Evolutionary conservation across 208 protist species (phyloP), one percentile per base, ranked within the genome.

Genomic region (Wallacemonas collosoma): DNA sequence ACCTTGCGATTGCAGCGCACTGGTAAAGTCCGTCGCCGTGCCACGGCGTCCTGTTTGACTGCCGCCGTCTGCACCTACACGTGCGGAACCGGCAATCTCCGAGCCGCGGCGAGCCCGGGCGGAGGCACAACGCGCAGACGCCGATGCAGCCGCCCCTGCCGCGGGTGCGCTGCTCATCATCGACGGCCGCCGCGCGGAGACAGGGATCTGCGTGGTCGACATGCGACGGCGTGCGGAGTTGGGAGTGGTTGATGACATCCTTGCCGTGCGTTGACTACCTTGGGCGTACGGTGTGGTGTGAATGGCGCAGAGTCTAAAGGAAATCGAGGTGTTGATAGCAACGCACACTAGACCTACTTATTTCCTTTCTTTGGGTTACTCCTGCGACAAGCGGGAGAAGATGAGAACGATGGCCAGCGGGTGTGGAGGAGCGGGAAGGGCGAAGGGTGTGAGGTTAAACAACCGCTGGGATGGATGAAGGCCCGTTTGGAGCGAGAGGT

Each of bases 1-100:
- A 0, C 77, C 63, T 26, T 81, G 76, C 14, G 71, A 63, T 44
- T 87, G 84, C 1, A 81, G 15, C 3, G 56, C 56, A 4, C 26
- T 62, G 7, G 56, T 41, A 2, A 41, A 57, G 61, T 62, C 57
- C 7, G 35, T 44, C 14, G 47, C n/a, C 6, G 14, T 38, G 65
- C 26, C 26, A 38, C 56, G 56, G 26, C 62, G 44, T 11, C 15
- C 47, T 26, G 47, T 43, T 36, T 67, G 44, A 38, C 40, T 9
- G 17, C 7, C 62, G 17, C 3, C 2, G 35, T 67, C 41, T 4
- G 60, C 26, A 65, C 14, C 36, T 7, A 7, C 62, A 53, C 62
- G 41, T 1, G 62, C 8, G 2, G 62, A 67, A 15, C 63, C 47
- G 35, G 72, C 26, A 12, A 75, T 75, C 26, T 83, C 73, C 51